Percentiles rank a stretch among this genome's conserved stretches.
These are phyloP conservation scores for slime mould (Dictyostelium discoideum) DNA, from an alignment of 78 protist species.

Conservation along the genomic window DNA sequence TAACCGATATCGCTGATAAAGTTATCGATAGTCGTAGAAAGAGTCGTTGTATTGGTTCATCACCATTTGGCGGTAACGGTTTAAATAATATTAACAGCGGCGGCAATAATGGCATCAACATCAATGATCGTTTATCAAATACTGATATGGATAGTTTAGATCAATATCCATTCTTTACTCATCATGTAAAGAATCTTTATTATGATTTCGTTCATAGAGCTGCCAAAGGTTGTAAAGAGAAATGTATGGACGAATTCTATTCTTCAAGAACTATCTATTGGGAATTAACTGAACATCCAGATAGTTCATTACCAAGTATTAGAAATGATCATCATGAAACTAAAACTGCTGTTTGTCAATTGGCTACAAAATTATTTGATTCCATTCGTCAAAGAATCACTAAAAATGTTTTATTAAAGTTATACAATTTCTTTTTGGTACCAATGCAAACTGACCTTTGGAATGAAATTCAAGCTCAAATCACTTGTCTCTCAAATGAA, in stretches of 20 bases:
- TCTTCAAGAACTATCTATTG: constrained; percentile 86
- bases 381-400: constrained; percentile 83
- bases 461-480: constrained; percentile 80
- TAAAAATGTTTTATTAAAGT: constrained; percentile 82
- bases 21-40: constrained; percentile 74
- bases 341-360: constrained; percentile 63
- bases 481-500: constrained; percentile 73
- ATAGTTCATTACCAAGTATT: constrained; percentile 41
- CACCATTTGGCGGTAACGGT: neutral
- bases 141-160: constrained; percentile 57
- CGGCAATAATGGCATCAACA: neutral
- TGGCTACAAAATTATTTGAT: constrained; percentile 74
- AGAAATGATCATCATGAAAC: constrained; percentile 80
- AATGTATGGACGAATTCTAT: constrained; percentile 86
- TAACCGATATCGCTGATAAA: constrained; percentile 74
- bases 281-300: constrained; percentile 84
- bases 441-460: constrained; percentile 89
- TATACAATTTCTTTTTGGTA: constrained; percentile 87
- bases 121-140: neutral
- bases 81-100: neutral
- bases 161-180: constrained; percentile 83
- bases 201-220: constrained; percentile 73
- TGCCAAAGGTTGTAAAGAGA: constrained; percentile 80
- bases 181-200: constrained; percentile 76
- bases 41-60: neutral